A percentile compares a stretch with the other conserved stretches of the same genome.
phyloP scores from a whole-genome alignment of 2,329 filamentous ascomycete species.

The Coniochaeta prunicola region DNA sequence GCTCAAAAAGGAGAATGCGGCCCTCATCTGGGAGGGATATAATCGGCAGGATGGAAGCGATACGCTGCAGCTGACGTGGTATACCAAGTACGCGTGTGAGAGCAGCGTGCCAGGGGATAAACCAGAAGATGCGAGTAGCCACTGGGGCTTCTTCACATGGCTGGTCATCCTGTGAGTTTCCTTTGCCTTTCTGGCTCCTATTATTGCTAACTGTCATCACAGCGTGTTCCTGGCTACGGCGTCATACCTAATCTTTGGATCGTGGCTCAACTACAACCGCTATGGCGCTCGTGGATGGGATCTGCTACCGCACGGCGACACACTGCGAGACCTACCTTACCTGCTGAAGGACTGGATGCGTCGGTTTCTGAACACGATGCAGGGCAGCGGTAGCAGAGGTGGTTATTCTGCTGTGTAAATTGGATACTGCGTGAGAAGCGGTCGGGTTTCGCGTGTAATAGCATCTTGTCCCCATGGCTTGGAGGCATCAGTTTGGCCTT shows the following conservation, averaged over 20 bases:
- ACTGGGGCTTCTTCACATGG: constrained; percentile 98
- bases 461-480: not conserved
- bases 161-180: constrained; percentile 77
- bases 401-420: constrained; percentile 87
- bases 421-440: not conserved
- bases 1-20: constrained; percentile 47
- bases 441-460: not conserved
- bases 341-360: constrained; percentile 82
- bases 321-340: constrained; percentile 86
- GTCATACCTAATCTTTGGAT: constrained; percentile 92
- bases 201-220: constrained; percentile 6
- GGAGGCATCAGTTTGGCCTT: not conserved
- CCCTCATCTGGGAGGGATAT: constrained; percentile 73
- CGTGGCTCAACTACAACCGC: constrained; percentile 97
- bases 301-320: constrained; percentile 84
- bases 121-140: constrained; percentile 37
- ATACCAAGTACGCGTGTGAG: constrained; percentile 82
- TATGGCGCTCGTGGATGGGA: constrained; percentile 96
- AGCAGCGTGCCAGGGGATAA: constrained; percentile 32
- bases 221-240: constrained; percentile 81
- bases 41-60: constrained; percentile 48
- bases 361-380: constrained; percentile 73
- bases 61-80: constrained; percentile 68
- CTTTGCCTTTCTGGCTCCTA: not conserved
- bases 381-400: constrained; percentile 75